Base-by-base conservation (phyloP, 2,329 filamentous ascomycete genomes). In the Colletotrichum neosansevieriae region DNA sequence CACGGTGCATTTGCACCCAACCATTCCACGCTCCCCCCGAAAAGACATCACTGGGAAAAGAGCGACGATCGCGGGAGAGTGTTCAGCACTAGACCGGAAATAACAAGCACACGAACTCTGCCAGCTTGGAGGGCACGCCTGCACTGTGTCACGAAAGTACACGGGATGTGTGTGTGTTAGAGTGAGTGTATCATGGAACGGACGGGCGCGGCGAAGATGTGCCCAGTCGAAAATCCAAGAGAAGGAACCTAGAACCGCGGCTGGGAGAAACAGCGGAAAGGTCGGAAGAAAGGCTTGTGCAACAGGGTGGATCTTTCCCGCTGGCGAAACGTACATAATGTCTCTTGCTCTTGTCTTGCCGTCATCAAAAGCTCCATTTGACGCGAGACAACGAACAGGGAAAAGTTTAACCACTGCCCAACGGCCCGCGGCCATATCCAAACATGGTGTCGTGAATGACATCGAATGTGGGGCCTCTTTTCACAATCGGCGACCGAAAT, bases 1-100 rank as follows among this genome's bases (percentile, higher is more conserved):
- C 61, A 69, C 61, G 61, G 56, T 69, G 66, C 66, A 69, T 19
- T 17, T 19, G 17, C 29, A n/a, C 53, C 53, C 53, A 17, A 29
- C n/a, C 47, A 38, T 53, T 44, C 45, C 42, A 57, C 58, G 50
- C 47, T 61, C n/a, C 10, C 5, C 12, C 19, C 15, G 6, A 6
- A 29, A 47, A 53, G 47, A 29, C 24, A 15, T 17, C 32, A 9
- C 15, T 24, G 17, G 51, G 13, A 57, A 32, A 42, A 29, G 29
- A 29, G 15, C 29, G 54, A 13, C 38, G 38, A 58, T 51, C 21
- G 24, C 7, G 21, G 36, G 24, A 24, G 13, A 40, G 17, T 10
- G 44, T 38, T 59, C 44, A 40, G n/a, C 12, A 21, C 44, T 40
- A 40, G 57, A 32, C 32, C 34, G 32, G 15, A 4, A 15, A 17